These are phyloP conservation scores for Amylocarpus encephaloides DNA, from an alignment of 2,329 filamentous ascomycete genomes.

Conservation along the genomic window DNA sequence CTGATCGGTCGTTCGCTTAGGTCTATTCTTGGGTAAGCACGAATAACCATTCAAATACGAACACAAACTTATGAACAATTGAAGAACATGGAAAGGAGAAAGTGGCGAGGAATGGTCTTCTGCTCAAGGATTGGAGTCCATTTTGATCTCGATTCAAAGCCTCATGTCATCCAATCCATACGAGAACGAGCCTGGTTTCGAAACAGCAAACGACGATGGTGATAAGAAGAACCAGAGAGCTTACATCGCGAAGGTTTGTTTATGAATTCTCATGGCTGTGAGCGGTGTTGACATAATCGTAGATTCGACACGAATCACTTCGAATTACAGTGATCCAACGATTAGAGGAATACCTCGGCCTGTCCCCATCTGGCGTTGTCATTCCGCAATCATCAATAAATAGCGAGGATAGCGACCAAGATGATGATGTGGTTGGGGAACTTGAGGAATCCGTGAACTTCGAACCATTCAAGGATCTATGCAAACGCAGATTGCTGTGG, in stretches of 20 bases:
- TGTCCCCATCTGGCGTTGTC: conserved; percentile 46
- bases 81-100: conserved; percentile 86
- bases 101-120: conserved; percentile 93
- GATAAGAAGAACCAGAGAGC: conserved; percentile 69
- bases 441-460: conserved; percentile 52
- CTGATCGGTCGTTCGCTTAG: conserved; percentile 39
- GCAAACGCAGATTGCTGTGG: conserved; percentile 91
- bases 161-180: conserved; percentile 92
- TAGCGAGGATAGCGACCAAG: conserved; percentile 45
- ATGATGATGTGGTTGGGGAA: conserved; percentile 38
- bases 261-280: neutral
- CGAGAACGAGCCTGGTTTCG: conserved; percentile 92
- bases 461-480: conserved; percentile 83
- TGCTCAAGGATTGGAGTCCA: conserved; percentile 89
- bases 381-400: conserved; percentile 33
- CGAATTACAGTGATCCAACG: conserved; percentile 81
- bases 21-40: conserved; percentile 72
- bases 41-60: neutral
- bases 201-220: conserved; percentile 58
- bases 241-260: conserved; percentile 69
- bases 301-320: conserved; percentile 89
- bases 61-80: conserved; percentile 9
- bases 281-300: conserved; percentile 5
- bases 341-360: conserved; percentile 70
- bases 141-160: conserved; percentile 92